Evolutionary conservation across 1,284 basidiomycete species (phyloP), one percentile per base, ranked within the genome.

Genomic region (Rhizoctonia solani): DNA sequence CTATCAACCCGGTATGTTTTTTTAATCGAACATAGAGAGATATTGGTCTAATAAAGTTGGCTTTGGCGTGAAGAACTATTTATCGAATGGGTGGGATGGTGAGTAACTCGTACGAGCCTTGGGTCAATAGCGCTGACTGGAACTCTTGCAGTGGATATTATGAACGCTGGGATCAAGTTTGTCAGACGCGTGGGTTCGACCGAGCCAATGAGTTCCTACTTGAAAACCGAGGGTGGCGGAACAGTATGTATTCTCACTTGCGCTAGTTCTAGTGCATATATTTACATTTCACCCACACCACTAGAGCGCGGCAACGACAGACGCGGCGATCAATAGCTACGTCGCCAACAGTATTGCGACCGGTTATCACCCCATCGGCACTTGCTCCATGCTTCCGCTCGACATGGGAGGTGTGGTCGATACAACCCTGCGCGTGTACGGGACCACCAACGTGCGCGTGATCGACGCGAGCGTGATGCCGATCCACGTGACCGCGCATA

Each of bases 391-490:
- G 87, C 77, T 88, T 41, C 87, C 87, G 4, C 76, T 79, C 70
- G 77, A 77, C 42, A 75, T 79, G 69, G 88, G 88, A 52, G 88
- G 87, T 71, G 87, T 89, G 52, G 87, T 90, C 53, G 84, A 85
- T 75, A 76, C 84, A 21, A 78, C 83, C 59, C 76, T 90, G 41
- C 78, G 79, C 72, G 87, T 89, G 11, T 87, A 89, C 75, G 87
- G 87, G 37, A 80, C 61, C 16, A 44, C 63, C 23, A 69, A 69
- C 39, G 55, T 69, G 16, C 66, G 68, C 21, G 66, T 69, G 13
- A 56, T 83, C 27, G 72, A 74, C 73, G 61, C 39, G 69, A 69
- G 41, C 30, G 42, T 44, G 3, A 72, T 78, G 25, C 79, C 79
- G 1, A 68, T 77, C 44, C 74, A 75, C 29, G 65, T 79, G 44